Evolutionary conservation across 2,329 filamentous ascomycete species (phyloP).

Genomic region (Dactylonectria estremocensis): DNA sequence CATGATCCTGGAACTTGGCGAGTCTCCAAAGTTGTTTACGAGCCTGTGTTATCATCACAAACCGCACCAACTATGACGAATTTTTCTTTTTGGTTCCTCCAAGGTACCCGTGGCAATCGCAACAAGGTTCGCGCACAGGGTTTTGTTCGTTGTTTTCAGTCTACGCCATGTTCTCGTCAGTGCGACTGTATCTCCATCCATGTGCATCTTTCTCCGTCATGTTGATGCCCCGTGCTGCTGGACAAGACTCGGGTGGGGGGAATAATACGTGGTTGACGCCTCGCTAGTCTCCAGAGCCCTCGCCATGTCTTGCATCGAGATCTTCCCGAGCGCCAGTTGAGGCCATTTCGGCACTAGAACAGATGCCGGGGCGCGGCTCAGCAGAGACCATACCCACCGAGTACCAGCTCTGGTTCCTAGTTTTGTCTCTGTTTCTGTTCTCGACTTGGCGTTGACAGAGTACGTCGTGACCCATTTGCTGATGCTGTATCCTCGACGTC

Average conservation of each 20-base stretch:
- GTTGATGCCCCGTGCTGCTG: neutral
- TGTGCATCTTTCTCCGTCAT: neutral
- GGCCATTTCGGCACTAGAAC: slow-evolving; percentile 46
- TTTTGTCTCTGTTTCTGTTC: slow-evolving; percentile 32
- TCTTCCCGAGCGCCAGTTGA: slow-evolving; percentile 48
- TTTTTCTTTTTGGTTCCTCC: slow-evolving; percentile 31
- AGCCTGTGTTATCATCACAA: slow-evolving; percentile 40
- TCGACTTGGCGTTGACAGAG: neutral
- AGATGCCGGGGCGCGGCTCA: slow-evolving; percentile 32
- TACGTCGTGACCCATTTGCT: neutral
- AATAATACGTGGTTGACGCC: slow-evolving; percentile 23
- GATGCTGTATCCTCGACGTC: neutral
- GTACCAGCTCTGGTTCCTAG: slow-evolving; percentile 15
- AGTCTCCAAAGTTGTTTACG: slow-evolving; percentile 41
- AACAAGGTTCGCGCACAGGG: slow-evolving; percentile 1
- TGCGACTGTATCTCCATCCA: neutral
- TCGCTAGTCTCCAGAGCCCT: slow-evolving; percentile 40
- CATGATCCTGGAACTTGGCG: slow-evolving; percentile 45
- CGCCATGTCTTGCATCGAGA: slow-evolving; percentile 50
- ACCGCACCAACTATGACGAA: slow-evolving; percentile 40
- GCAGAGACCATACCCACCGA: slow-evolving; percentile 32
- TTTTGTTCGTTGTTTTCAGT: neutral
- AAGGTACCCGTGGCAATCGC: slow-evolving; percentile 42
- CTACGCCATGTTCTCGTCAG: neutral
- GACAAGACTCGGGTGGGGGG: too few relatives aligned